Base-by-base conservation (phyloP, 305 asterid genomes). In the Fraxinus baroniana region DNA sequence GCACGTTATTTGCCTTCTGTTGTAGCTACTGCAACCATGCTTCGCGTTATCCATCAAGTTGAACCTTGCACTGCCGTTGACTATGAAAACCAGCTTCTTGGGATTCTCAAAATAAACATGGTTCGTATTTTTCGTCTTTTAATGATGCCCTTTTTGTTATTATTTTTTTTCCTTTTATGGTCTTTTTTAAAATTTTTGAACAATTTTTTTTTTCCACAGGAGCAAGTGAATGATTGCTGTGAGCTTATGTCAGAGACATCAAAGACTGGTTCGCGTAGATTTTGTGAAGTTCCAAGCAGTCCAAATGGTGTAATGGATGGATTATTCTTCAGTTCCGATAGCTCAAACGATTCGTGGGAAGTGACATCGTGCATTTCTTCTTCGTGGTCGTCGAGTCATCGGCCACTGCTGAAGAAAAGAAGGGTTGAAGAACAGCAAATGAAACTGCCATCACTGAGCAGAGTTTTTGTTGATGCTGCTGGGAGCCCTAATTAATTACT, bases 1-100 rank as follows among this genome's bases (percentile, higher is more conserved):
- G 84, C 75, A 57, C 88, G 84, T 60, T 90, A 88, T 87, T 83
- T 83, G 75, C 97, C 99, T 0, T 95, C 99, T 62, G 94, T 92
- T 3, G 77, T 94, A 87, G 99, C 98, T 4, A 87, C 94, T 74
- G 93, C 99, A 39, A 91, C 93, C 13, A 91, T 95, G 99, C 92
- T 95, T 39, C 98, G 91, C 83, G 94, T 91, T 57, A 91, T 94
- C 52, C 91, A 90, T 80, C 88, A 86, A 83, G 89, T 87, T 32
- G 95, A 91, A 76, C 91, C 92, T 7, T 30, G 83, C 79, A 85
- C 88, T 46, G 85, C 90, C 44, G 18, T 80, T 81, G 95, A 88
- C 78, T 89, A 93, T 70, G 94, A 92, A 80, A 87, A 85, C 70
- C 97, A 93, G 85, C 96, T 95, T 77, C 95, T 93, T 8, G 80